Percentiles rank a stretch among this genome's conserved stretches.
Conservation (phyloP, 2,329 filamentous ascomycete genomes). For the Cercospora sp. region DNA sequence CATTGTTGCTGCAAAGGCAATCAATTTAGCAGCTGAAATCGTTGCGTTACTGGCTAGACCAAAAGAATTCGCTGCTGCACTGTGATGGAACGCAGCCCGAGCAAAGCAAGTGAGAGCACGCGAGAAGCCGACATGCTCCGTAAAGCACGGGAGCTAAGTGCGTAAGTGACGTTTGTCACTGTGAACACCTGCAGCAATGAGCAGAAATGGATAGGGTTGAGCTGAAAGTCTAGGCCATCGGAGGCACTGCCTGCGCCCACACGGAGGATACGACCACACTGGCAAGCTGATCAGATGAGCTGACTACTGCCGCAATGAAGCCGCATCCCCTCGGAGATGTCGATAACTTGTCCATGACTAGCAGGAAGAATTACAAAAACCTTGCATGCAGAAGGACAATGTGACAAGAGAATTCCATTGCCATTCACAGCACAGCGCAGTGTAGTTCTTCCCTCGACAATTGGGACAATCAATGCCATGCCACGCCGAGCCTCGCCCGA, state of each 20-base stretch:
- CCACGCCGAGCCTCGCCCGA: not conserved
- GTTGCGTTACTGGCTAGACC: not conserved
- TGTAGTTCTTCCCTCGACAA: not conserved
- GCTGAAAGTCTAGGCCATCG: not conserved
- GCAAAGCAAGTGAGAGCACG: not conserved
- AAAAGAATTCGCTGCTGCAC: not conserved
- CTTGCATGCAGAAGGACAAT: not conserved
- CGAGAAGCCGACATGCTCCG: not conserved
- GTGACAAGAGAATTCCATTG: not conserved
- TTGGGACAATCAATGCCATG: not conserved
- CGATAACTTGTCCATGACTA: not conserved
- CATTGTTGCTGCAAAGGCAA: not conserved
- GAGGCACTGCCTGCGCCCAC: not conserved
- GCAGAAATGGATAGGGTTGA: not conserved
- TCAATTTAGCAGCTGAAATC: not conserved
- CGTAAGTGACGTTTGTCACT: not conserved
- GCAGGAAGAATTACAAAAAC: not conserved
- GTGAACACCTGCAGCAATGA: not conserved
- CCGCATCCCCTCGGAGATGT: not conserved
- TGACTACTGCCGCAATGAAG: not conserved
- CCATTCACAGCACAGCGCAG: not conserved
- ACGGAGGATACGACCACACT: not conserved
- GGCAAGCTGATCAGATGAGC: not conserved
- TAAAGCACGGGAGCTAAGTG: not conserved
- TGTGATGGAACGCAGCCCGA: not conserved